Evolutionary conservation across 768 basidiomycete genomes (phyloP), one percentile per base, ranked within the genome.

Genomic region (Hebeloma cylindrosporum): DNA sequence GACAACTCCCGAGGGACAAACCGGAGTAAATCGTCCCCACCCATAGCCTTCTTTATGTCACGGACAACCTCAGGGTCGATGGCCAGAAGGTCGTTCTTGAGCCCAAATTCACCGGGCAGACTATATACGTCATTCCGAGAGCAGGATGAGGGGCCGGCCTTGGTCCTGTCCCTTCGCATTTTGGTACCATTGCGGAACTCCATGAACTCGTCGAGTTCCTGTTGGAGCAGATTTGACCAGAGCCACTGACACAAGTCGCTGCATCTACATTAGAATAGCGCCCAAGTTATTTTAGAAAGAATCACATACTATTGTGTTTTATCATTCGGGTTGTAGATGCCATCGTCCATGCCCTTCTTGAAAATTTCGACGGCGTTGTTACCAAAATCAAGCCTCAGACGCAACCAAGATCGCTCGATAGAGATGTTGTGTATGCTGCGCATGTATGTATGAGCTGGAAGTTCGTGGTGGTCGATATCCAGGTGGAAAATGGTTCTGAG

Each of bases 331-430:
- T 63, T 52, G 38, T 60, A 67, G 1, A 56, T n/a, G 1, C 61
- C 61, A 7, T 48, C 28, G 5, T 56, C 53, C 2, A 44, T 38
- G 2, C 65, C 64, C 10, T 54, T 43, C 3, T 59, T 7, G 31
- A 53, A 69, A 5, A 30, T 45, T 0, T 45, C 2, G 7, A 62
- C 46, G 16, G 60, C 58, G 51, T 64, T 69, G 28, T 69, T 56
- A 3, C 67, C 68, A 18, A 46, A 62, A 5, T 70, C 54, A 0
- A 67, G 45, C 1, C 59, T 41, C 1, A 73, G 48, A 1, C 54
- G 51, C 14, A 64, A 60, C 69, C 71, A 73, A 0, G 61, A 59
- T 0, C 59, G 51, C 38, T 72, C 71, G 35, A 64, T 58, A 5
- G 54, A 47, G 20, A 71, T 69, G 38, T 71, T 69, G 34, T 66